Base-by-base conservation (phyloP, 2,329 filamentous ascomycete species). In the Ambrosiella xylebori region DNA sequence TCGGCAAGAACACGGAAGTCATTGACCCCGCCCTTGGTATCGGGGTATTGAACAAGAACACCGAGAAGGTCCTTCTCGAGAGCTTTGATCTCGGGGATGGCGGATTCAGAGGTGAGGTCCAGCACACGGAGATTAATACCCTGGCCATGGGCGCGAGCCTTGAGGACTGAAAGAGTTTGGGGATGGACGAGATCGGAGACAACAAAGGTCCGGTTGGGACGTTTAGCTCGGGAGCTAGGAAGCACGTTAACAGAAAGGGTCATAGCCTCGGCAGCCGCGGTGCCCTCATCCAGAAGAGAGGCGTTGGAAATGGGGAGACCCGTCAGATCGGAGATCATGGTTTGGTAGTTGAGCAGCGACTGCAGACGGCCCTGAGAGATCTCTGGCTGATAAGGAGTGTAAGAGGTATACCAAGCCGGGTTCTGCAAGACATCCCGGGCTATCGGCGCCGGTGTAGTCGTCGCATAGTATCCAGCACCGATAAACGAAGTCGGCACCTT, bases 381-480 rank as follows among this genome's bases (percentile, higher is more conserved):
- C 73, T 97, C 91, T 1, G 91, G 86, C 73, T 97, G 91, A 71
- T 96, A 97, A 13, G 91, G 91, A 0, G 91, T 96, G 70, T 97
- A 96, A 72, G 89, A 95, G 45, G 91, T 97, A 70, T 97, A 97
- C 91, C 91, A 97, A 8, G 84, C 89, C 4, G 91, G 91, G 68
- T 86, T 91, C 75, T 97, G 89, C 60, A 97, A 74, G 3, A 97
- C 78, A 68, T 96, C 96, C 64, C 90, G 79, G 75, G 93, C 88
- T 69, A 97, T 95, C 59, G 96, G 90, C 58, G 88, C 80, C 3
- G 91, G 91, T 0, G 87, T 85, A 64, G 85, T 79, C n/a, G 88
- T 91, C 40, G 82, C 84, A 63, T 91, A 88, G 75, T 96, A 97
- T 59, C 91, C 91, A 59, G 80, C 81, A 3, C 91, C 91, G 63